phyloP scores from a whole-genome alignment of 1,284 basidiomycete genomes.

The Ceratobasidium sp. region DNA sequence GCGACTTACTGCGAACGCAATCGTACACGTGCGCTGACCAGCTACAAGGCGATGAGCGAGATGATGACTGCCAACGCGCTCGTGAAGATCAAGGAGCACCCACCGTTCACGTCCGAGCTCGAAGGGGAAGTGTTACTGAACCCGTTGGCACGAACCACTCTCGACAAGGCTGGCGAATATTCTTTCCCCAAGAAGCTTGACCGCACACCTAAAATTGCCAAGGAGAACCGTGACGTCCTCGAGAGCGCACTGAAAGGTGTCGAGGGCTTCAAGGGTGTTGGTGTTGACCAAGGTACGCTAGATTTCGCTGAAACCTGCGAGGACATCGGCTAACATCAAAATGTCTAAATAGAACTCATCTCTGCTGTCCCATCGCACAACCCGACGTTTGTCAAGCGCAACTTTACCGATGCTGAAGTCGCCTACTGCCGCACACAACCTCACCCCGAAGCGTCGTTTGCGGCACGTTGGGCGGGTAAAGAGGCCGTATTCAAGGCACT shows the following conservation, averaged over 20 bases:
- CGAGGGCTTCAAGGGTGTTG: constrained; percentile 74
- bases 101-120: constrained; percentile 90
- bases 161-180: constrained; percentile 89
- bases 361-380: constrained; percentile 91
- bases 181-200: constrained; percentile 78
- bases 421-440: constrained; percentile 91
- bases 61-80: constrained; percentile 95
- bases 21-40: constrained; percentile 75
- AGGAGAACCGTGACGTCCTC: constrained; percentile 76
- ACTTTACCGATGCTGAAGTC: constrained; percentile 93
- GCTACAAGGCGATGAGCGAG: constrained; percentile 94
- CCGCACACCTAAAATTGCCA: constrained; percentile 67
- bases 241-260: constrained; percentile 66
- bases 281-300: constrained; percentile 83
- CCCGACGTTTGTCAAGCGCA: constrained; percentile 89
- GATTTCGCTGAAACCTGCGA: constrained; percentile 44
- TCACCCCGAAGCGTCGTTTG: constrained; percentile 89
- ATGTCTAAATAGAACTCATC: constrained; percentile 80
- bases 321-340: constrained; percentile 37
- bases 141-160: constrained; percentile 88
- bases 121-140: constrained; percentile 93
- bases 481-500: constrained; percentile 99
- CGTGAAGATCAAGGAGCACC: constrained; percentile 95
- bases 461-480: constrained; percentile 97
- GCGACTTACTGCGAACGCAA: constrained; percentile 82